Conservation (phyloP, 2,329 filamentous ascomycete genomes). For the Dactylellina cionopaga region DNA sequence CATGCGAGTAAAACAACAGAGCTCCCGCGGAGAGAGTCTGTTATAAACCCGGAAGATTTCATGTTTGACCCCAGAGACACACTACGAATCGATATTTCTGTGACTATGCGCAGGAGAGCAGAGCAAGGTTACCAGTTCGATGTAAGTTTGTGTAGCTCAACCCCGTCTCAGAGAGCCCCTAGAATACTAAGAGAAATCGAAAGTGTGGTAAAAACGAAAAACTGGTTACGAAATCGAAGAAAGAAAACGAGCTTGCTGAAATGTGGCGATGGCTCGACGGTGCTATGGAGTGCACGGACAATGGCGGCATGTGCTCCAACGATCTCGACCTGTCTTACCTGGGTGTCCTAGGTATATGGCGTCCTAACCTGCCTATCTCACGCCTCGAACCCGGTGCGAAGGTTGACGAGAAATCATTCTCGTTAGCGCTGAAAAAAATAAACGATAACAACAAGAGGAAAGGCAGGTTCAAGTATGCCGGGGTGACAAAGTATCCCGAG, state of each 20-base stretch:
- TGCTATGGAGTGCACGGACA: conserved; percentile 71
- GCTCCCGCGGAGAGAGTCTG: conserved; percentile 18
- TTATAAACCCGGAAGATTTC: conserved; percentile 54
- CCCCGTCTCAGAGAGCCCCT: neutral
- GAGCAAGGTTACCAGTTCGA: conserved; percentile 57
- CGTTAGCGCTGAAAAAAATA: conserved; percentile 63
- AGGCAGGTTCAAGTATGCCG: conserved; percentile 71
- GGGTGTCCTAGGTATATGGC: conserved; percentile 78
- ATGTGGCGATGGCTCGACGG: conserved; percentile 76
- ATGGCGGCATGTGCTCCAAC: conserved; percentile 75
- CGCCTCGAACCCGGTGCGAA: conserved; percentile 54
- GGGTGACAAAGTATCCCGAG: conserved; percentile 72
- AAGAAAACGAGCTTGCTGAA: conserved; percentile 71
- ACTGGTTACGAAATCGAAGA: conserved; percentile 48
- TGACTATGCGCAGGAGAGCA: conserved; percentile 56
- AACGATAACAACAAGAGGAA: conserved; percentile 72
- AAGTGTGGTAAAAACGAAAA: conserved; percentile 49
- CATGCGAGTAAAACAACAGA: neutral
- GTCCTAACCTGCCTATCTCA: conserved; percentile 29
- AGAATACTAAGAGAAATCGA: neutral
- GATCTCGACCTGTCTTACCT: conserved; percentile 79
- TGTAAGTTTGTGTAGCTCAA: conserved; percentile 31
- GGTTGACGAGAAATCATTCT: conserved; percentile 54
- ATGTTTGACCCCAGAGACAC: conserved; percentile 55
- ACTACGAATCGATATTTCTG: conserved; percentile 56